Conservation (phyloP, 805 yeast species). For the Kuraishia molischiana region DNA sequence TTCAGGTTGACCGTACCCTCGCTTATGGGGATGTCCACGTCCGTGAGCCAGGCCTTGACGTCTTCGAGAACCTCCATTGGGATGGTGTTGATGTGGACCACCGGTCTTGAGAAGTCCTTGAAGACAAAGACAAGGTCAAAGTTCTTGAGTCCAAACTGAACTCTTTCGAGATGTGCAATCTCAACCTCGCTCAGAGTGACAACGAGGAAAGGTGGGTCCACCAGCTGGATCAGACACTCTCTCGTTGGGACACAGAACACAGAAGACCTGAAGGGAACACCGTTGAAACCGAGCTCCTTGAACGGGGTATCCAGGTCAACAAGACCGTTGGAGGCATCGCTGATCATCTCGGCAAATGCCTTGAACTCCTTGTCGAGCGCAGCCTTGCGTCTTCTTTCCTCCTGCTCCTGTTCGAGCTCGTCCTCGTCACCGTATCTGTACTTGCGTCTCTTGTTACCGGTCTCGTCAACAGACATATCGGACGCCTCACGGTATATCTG, state of each 20-base stretch:
- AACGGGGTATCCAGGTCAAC: conserved; percentile 90
- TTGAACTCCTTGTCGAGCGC: conserved; percentile 87
- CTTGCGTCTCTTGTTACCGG: conserved; percentile 85
- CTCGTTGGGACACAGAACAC: conserved; percentile 95
- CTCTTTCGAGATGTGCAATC: conserved; percentile 92
- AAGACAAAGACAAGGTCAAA: conserved; percentile 95
- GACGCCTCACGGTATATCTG: conserved; percentile 96
- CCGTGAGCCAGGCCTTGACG: conserved; percentile 94
- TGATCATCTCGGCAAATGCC: conserved; percentile 79
- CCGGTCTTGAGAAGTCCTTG: conserved; percentile 83
- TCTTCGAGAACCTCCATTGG: conserved; percentile 90
- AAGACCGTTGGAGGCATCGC: conserved; percentile 77
- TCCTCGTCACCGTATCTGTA: conserved; percentile 95
- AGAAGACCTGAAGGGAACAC: conserved; percentile 93
- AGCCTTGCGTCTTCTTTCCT: conserved; percentile 88
- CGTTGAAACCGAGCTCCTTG: conserved; percentile 92
- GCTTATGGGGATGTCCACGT: conserved; percentile 90
- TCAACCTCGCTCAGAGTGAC: conserved; percentile 88
- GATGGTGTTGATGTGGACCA: conserved; percentile 86
- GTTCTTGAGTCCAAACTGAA: conserved; percentile 92
- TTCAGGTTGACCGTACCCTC: conserved; percentile 94
- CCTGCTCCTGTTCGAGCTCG: conserved; percentile 97
- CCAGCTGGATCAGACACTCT: conserved; percentile 88
- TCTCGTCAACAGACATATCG: conserved; percentile 93
- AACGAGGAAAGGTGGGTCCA: conserved; percentile 93